A percentile compares a stretch with the other conserved stretches of the same genome.
phyloP scores from a whole-genome alignment of 768 basidiomycete species.

The Leccinum rimulosum region DNA sequence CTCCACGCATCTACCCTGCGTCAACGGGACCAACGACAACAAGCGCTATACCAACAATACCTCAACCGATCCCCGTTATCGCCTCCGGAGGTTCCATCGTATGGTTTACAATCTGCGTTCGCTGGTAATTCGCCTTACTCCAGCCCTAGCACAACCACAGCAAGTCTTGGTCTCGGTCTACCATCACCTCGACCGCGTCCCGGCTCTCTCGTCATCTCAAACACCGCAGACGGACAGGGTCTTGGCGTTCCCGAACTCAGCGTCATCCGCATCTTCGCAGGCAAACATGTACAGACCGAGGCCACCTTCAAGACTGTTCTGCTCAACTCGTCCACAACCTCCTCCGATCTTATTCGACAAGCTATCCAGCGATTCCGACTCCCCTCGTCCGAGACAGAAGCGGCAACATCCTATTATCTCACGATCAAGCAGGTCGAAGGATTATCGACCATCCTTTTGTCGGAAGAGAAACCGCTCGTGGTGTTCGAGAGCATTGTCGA shows the following conservation, averaged over 20 bases:
- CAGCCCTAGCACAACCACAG: constrained; percentile 38
- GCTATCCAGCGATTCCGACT: constrained; percentile 93
- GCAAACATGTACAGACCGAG: constrained; percentile 85
- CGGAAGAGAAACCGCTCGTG: constrained; percentile 78
- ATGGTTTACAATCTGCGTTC: constrained; percentile 72
- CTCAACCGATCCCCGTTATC: constrained; percentile 83
- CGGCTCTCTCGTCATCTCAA: constrained; percentile 72
- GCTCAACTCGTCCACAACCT: constrained; percentile 81
- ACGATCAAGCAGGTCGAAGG: constrained; percentile 94
- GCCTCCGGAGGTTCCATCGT: constrained; percentile 70
- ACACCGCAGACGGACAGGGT: constrained; percentile 59
- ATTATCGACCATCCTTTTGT: constrained; percentile 68
- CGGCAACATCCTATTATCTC: constrained; percentile 71
- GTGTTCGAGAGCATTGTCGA: constrained; percentile 87
- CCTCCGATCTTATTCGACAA: constrained; percentile 83
- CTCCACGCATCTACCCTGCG: constrained; percentile 67
- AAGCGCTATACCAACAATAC: constrained; percentile 84
- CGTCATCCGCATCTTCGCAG: constrained; percentile 95
- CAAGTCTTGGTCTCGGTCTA: constrained; percentile 47
- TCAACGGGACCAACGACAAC: constrained; percentile 86
- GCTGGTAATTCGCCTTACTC: constrained; percentile 44
- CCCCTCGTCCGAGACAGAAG: constrained; percentile 52
- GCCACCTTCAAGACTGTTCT: constrained; percentile 98
- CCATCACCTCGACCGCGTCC: constrained; percentile 62
- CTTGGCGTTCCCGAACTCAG: constrained; percentile 77